These are phyloP conservation scores for Aureobasidium melanogenum DNA, from an alignment of 2,329 filamentous ascomycete species.

Conservation along the genomic window DNA sequence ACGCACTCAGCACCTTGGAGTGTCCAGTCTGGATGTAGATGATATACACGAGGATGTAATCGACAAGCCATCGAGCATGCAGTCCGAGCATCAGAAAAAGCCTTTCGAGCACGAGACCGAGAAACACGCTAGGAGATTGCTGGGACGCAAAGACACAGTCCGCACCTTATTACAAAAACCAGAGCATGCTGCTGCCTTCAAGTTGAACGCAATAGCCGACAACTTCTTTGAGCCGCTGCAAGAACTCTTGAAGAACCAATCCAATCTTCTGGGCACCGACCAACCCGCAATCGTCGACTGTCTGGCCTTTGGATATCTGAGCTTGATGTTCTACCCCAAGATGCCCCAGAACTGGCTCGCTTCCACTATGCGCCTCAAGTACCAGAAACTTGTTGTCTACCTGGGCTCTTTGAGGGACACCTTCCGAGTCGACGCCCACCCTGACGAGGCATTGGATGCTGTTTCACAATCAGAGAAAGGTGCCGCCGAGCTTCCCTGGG, in stretches of 20 bases:
- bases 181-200: conserved; percentile 64
- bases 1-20: conserved; percentile 49
- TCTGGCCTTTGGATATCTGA: conserved; percentile 69
- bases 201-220: conserved; percentile 62
- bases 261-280: conserved; percentile 46
- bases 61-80: conserved; percentile 21
- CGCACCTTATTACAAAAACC: conserved; percentile 54
- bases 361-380: conserved; percentile 46
- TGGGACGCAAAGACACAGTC: conserved; percentile 50
- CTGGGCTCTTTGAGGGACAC: conserved; percentile 20
- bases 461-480: background rate
- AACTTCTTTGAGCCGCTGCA: conserved; percentile 65
- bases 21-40: conserved; percentile 38
- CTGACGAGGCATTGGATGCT: conserved; percentile 3
- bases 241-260: conserved; percentile 48
- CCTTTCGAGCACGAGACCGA: conserved; percentile 25
- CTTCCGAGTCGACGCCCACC: conserved; percentile 16
- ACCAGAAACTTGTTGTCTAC: conserved; percentile 30
- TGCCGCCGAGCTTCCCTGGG: conserved; percentile 3
- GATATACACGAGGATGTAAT: conserved; percentile 31
- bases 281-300: conserved; percentile 65
- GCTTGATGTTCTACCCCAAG: conserved; percentile 57
- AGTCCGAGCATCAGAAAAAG: conserved; percentile 17
- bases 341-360: conserved; percentile 55
- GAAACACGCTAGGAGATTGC: conserved; percentile 39